Evolutionary conservation across 768 basidiomycete genomes (phyloP).

Genomic region (Kwoniella europaea): DNA sequence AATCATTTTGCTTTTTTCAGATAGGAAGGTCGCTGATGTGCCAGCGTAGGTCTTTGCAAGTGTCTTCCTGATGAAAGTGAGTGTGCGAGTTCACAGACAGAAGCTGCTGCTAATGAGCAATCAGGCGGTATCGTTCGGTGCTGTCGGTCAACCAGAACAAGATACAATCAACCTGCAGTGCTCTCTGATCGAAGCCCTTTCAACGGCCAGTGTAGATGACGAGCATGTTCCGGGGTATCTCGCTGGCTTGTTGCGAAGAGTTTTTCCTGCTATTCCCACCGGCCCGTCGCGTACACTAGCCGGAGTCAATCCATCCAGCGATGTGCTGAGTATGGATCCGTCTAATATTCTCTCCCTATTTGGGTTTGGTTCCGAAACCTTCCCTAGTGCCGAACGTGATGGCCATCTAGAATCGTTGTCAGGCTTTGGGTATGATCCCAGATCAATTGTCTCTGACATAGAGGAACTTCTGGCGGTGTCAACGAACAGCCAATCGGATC

Average conservation of each 20-base stretch:
- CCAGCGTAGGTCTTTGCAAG: slow-evolving; percentile 2
- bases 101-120: not conserved
- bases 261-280: slow-evolving; percentile 1
- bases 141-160: slow-evolving; percentile 9
- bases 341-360: slow-evolving; percentile 4
- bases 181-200: slow-evolving; percentile 1
- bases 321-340: not conserved
- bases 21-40: not conserved
- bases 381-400: not conserved
- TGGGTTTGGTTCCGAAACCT: slow-evolving; percentile 2
- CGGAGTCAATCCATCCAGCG: not conserved
- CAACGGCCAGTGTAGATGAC: slow-evolving; percentile 2
- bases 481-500: not conserved
- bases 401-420: not conserved
- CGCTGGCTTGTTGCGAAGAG: not conserved
- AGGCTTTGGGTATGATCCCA: slow-evolving; percentile 14
- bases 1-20: not conserved
- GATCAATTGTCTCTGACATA: slow-evolving; percentile 8
- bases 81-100: not conserved
- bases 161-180: slow-evolving; percentile 1
- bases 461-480: slow-evolving; percentile 5
- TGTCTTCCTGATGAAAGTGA: slow-evolving; percentile 13
- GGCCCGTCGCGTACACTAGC: not conserved
- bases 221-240: slow-evolving; percentile 8
- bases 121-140: slow-evolving; percentile 8